Evolutionary conservation across 371 early-diverging fungal genomes (phyloP).

Genomic region (Lichtheimia hyalospora): DNA sequence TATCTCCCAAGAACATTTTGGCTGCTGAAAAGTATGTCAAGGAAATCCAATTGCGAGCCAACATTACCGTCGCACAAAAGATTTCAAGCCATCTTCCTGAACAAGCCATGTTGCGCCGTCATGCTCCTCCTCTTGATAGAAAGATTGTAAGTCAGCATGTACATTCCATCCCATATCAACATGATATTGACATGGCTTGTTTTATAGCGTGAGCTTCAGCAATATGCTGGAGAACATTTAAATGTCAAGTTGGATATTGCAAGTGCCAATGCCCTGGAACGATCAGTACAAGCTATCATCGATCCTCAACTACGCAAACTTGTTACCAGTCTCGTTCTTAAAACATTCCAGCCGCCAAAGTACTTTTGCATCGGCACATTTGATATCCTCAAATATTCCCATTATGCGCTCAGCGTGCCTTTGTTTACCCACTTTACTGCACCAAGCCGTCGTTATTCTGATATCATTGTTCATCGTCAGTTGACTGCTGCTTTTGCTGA

Average conservation of each 20-base stretch:
- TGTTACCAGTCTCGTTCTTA: constrained; percentile 64
- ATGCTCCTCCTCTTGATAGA: constrained; percentile 59
- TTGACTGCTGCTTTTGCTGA: constrained; percentile 35
- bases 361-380: constrained; percentile 86
- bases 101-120: constrained; percentile 80
- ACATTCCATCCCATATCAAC: not conserved
- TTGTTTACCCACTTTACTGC: constrained; percentile 92
- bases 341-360: constrained; percentile 81
- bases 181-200: not conserved
- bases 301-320: constrained; percentile 49
- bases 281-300: constrained; percentile 66
- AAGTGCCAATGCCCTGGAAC: constrained; percentile 58
- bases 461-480: constrained; percentile 93
- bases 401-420: constrained; percentile 76
- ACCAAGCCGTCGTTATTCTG: constrained; percentile 94
- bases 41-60: constrained; percentile 93
- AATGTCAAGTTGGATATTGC: constrained; percentile 51
- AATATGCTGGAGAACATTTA: constrained; percentile 49
- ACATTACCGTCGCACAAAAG: constrained; percentile 83
- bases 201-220: constrained; percentile 48
- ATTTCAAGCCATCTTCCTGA: constrained; percentile 80
- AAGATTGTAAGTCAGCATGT: constrained; percentile 36
- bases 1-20: constrained; percentile 3
- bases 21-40: constrained; percentile 17
- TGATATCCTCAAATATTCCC: constrained; percentile 62